These are phyloP conservation scores for Pyricularia pennisetigena DNA, from an alignment of 2,329 filamentous ascomycete genomes.

Conservation along the genomic window DNA sequence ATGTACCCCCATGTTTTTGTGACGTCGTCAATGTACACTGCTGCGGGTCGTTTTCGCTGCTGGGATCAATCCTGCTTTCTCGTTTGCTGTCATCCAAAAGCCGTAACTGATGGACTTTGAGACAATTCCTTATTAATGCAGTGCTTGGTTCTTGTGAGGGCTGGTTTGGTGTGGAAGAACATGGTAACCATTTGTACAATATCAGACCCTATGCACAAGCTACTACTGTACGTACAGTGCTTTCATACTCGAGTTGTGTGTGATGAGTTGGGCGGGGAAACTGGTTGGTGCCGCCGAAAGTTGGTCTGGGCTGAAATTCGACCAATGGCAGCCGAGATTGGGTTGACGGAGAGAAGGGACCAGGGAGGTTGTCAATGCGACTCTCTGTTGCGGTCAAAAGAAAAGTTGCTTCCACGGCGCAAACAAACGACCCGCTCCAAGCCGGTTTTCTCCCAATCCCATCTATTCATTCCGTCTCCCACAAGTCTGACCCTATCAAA, in stretches of 20 bases:
- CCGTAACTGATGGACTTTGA: background rate
- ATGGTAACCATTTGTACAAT: background rate
- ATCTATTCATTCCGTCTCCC: background rate
- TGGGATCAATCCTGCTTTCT: background rate
- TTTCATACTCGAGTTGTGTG: background rate
- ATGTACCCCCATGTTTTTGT: background rate
- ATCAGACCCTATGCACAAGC: too few species aligned
- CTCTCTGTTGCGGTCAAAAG: background rate
- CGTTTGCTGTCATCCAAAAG: background rate
- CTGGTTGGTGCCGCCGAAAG: background rate
- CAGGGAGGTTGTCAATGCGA: background rate
- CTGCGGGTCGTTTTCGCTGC: background rate
- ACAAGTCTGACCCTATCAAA: slow-evolving; percentile 12
- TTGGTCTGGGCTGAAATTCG: background rate
- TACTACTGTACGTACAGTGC: too few species aligned
- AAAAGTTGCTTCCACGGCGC: background rate
- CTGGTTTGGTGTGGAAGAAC: background rate
- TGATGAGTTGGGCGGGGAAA: background rate
- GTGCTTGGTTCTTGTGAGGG: background rate
- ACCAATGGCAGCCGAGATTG: background rate
- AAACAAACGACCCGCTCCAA: background rate
- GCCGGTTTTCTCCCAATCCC: slow-evolving; percentile 1
- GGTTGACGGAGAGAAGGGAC: background rate
- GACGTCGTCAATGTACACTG: background rate
- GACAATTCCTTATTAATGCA: background rate